Conservation (phyloP, 129 eudicot species). For the Escallonia rubra region DNA sequence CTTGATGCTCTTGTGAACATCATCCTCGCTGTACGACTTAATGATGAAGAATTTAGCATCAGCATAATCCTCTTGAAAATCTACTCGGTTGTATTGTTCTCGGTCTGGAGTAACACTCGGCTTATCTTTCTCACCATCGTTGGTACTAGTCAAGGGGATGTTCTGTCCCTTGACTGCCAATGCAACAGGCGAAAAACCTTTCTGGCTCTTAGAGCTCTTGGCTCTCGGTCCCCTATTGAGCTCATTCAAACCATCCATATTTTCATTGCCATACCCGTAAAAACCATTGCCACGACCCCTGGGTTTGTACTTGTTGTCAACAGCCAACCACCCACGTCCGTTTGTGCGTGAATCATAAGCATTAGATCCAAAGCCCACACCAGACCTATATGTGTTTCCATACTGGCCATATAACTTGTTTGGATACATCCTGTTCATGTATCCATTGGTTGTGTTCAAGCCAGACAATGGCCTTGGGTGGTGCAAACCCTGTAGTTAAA, state of each 20-base stretch:
- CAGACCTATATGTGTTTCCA: conserved; percentile 22
- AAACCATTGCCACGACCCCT: conserved; percentile 26
- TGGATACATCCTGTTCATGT: conserved; percentile 48
- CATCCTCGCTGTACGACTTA: conserved; percentile 55
- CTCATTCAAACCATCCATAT: conserved; percentile 33
- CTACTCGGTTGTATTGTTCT: conserved; percentile 29
- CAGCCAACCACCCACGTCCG: conserved; percentile 32
- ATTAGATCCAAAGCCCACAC: conserved; percentile 24
- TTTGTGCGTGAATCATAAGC: conserved; percentile 16
- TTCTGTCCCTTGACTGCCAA: conserved; percentile 27
- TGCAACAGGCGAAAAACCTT: conserved; percentile 8
- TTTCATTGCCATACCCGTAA: conserved; percentile 23
- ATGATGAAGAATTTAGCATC: conserved; percentile 44
- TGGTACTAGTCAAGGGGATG: not conserved
- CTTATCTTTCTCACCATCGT: conserved; percentile 10
- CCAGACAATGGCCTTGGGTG: conserved; percentile 48
- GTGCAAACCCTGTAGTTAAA: conserved; percentile 35
- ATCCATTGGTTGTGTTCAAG: conserved; percentile 39
- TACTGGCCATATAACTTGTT: conserved; percentile 34
- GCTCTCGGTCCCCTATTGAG: conserved; percentile 45
- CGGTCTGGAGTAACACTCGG: conserved; percentile 10
- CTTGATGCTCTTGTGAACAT: conserved; percentile 48
- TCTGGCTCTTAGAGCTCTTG: conserved; percentile 24
- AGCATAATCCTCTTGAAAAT: conserved; percentile 31
- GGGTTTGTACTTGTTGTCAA: conserved; percentile 34